Evolutionary conservation across 768 basidiomycete species (phyloP).

Genomic region (Sarcomyxa edulis): DNA sequence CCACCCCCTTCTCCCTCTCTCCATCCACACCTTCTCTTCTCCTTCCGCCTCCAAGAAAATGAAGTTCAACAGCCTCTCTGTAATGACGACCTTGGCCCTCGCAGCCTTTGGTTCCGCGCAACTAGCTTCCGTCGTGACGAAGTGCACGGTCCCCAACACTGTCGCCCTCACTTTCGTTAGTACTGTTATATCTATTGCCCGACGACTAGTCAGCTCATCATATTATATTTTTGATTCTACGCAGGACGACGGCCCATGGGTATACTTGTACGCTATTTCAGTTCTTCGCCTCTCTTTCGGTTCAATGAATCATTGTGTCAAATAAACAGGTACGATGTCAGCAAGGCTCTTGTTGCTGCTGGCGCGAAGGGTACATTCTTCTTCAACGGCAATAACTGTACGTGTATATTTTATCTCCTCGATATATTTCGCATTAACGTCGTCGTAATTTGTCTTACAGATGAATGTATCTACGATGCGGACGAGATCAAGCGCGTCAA

Average conservation of each 20-base stretch:
- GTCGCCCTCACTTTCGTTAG: conserved; percentile 24
- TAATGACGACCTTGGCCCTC: too few species aligned
- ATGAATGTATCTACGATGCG: conserved; percentile 21
- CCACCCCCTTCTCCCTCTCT: too few species aligned
- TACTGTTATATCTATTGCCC: too few species aligned
- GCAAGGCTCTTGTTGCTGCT: conserved; percentile 12
- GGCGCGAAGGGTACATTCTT: conserved; percentile 29
- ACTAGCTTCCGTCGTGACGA: conserved; percentile 14
- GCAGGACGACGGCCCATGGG: conserved; percentile 22
- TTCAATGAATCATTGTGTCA: not conserved
- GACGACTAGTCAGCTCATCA: not conserved
- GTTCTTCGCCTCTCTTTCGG: not conserved
- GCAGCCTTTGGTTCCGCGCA: too few species aligned
- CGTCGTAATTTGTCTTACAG: conserved; percentile 8
- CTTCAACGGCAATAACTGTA: conserved; percentile 13
- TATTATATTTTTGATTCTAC: not conserved
- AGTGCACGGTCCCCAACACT: conserved; percentile 21
- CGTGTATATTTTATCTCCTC: not conserved
- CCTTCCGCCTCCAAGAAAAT: too few species aligned
- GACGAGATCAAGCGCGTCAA: conserved; percentile 14
- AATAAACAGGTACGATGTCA: conserved; percentile 10
- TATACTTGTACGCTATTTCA: conserved; percentile 10
- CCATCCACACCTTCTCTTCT: too few species aligned
- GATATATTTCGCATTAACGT: not conserved
- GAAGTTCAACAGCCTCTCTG: too few species aligned